phyloP scores from a whole-genome alignment of 2,329 filamentous ascomycete genomes.

The Ceratocystiopsis minuta region DNA sequence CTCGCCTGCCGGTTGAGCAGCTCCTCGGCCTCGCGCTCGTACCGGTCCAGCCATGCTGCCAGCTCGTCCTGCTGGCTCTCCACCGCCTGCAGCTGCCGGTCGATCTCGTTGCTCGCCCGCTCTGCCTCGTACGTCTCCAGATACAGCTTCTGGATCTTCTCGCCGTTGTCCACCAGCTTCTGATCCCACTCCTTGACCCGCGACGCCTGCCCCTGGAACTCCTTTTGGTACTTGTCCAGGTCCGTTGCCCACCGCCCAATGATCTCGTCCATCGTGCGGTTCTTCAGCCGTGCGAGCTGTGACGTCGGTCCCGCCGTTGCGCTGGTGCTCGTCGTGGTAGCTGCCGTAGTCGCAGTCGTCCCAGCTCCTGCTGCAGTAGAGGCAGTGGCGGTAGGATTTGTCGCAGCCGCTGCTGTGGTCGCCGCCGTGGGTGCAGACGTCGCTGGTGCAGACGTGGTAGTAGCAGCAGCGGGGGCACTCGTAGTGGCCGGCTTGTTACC shows the following conservation, averaged over 20 bases:
- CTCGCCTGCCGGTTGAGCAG: constrained; percentile 54
- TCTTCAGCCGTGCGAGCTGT: constrained; percentile 78
- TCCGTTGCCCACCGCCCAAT: constrained; percentile 94
- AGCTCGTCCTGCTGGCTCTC: constrained; percentile 89
- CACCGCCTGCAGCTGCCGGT: constrained; percentile 74
- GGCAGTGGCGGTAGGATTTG: background rate
- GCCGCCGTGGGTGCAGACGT: background rate
- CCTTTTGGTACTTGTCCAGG: constrained; percentile 87
- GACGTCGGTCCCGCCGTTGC: constrained; percentile 71
- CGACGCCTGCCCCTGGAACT: constrained; percentile 79
- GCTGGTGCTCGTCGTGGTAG: constrained; percentile 18
- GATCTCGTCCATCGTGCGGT: constrained; percentile 98
- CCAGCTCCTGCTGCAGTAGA: constrained; percentile 14
- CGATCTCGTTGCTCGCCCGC: constrained; percentile 80
- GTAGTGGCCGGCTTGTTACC: constrained; percentile 8
- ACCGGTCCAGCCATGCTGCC: constrained; percentile 71
- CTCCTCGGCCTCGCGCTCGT: constrained; percentile 80
- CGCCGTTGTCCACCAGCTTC: constrained; percentile 78
- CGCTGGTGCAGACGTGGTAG: constrained; percentile 16
- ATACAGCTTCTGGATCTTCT: constrained; percentile 88
- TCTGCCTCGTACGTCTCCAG: constrained; percentile 86
- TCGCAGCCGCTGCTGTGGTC: constrained; percentile 10
- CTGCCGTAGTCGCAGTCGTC: constrained; percentile 7
- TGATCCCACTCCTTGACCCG: constrained; percentile 85
- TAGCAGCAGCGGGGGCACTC: constrained; percentile 14